Evolutionary conservation across 345 rosid genomes (phyloP).

Genomic region (Moricandia arvensis): DNA sequence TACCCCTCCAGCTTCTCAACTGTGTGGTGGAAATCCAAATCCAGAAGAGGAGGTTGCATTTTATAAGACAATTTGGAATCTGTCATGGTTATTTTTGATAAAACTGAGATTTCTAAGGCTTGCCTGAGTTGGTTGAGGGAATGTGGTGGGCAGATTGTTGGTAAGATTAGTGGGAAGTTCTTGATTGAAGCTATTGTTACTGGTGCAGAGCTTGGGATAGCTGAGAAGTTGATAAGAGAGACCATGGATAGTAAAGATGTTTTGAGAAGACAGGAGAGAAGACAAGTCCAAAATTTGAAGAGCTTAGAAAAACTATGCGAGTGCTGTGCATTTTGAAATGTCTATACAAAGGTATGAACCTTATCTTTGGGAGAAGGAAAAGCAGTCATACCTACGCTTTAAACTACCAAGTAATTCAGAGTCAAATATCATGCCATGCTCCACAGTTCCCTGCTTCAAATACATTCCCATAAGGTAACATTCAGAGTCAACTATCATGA

Average conservation of each 20-base stretch:
- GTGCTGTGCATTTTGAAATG: constrained; percentile 52
- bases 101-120: constrained; percentile 52
- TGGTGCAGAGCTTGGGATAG: constrained; percentile 76
- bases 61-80: constrained; percentile 89
- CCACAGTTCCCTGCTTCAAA: constrained; percentile 89
- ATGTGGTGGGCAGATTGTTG: constrained; percentile 59
- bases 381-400: constrained; percentile 67
- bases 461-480: constrained; percentile 91
- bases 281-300: constrained; percentile 73
- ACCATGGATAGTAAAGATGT: constrained; percentile 87
- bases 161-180: constrained; percentile 63
- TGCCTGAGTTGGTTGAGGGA: constrained; percentile 83
- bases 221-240: constrained; percentile 76
- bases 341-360: constrained; percentile 69
- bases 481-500: too few relatives aligned
- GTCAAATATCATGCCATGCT: constrained; percentile 95
- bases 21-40: constrained; percentile 92
- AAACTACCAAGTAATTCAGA: constrained; percentile 87
- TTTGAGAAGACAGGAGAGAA: constrained; percentile 77
- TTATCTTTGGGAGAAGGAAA: constrained; percentile 92
- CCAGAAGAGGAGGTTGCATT: constrained; percentile 87
- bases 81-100: constrained; percentile 54
- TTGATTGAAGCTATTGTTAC: constrained; percentile 61
- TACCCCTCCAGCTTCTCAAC: constrained; percentile 90
- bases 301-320: constrained; percentile 51